These are phyloP conservation scores for Apostasia shenzhenica DNA, from an alignment of 106 monocot genomes.

Conservation along the genomic window DNA sequence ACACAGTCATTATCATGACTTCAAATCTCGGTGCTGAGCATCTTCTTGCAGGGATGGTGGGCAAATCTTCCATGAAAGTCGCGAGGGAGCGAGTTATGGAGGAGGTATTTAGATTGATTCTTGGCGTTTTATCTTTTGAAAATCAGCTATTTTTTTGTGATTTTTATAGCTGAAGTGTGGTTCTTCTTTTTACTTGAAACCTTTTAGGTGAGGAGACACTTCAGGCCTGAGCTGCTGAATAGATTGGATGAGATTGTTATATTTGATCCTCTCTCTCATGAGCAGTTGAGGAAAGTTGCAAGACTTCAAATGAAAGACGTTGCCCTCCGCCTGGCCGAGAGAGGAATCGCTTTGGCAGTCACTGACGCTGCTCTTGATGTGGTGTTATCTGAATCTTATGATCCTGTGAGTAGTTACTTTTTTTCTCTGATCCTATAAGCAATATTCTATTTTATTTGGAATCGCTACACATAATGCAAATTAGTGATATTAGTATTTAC, in stretches of 20 bases:
- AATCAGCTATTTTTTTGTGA: no score
- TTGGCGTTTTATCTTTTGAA: not conserved
- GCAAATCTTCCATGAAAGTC: conserved; percentile 41
- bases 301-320: conserved; percentile 75
- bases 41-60: conserved; percentile 45
- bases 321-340: conserved; percentile 44
- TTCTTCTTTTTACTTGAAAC: not conserved
- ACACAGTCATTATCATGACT: conserved; percentile 66
- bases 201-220: conserved; percentile 49
- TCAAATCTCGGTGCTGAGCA: conserved; percentile 81
- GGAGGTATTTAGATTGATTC: conserved; percentile 23
- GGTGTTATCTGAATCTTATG: conserved; percentile 54
- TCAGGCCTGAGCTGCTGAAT: conserved; percentile 64
- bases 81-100: conserved; percentile 45
- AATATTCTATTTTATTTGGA: no score
- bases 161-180: no score
- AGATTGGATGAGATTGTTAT: conserved; percentile 66
- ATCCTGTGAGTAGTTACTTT: conserved; percentile 34
- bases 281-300: conserved; percentile 61
- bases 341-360: conserved; percentile 51
- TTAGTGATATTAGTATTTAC: no score
- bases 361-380: conserved; percentile 59
- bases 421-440: no score
- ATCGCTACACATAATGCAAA: no score
- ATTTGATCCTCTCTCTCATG: conserved; percentile 68